Base-by-base conservation (phyloP, 23 red algal genomes). In the Gracilariopsis chorda region DNA sequence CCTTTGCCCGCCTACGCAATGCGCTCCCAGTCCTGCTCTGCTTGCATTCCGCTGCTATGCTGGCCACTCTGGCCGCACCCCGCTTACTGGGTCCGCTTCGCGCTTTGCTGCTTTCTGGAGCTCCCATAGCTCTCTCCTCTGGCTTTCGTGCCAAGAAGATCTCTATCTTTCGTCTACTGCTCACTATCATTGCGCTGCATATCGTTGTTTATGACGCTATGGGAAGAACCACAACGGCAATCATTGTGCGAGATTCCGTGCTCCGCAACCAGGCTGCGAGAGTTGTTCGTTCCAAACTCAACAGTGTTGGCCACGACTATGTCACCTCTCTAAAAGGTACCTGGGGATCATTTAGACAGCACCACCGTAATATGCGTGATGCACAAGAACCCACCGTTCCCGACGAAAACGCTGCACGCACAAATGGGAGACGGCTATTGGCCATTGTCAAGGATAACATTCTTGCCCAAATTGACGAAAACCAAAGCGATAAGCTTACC, bases 21-120 rank as follows among this genome's bases (percentile, higher is more conserved):
- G 37, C 47, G 30, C 32, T 73, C 2, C 67, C 67, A 24, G 39
- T 73, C 47, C 20, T 73, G 37, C 39, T 42, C 12, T 46, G 2
- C 40, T 25, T 80, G 29, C 52, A 80, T 24, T 17, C 52, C 20
- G 29, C 48, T 12, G 76, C 76, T 39, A 20, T 80, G 13, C 76
- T 80, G 6, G 51, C 76, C 20, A 34, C 76, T 2, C 39, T 59
- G 48, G 29, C 40, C 17, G 76, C 76, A 3, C 34, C 35, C 33
- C 76, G 76, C 19, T 80, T 57, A 34, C 35, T 80, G 5, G 76
- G 76, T 34, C 76, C 76, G 13, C 48, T 80, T 59, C 48, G 76
- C 48, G 48, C 39, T 21, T 42, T 80, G 19, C 20, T 80, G 48
- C 45, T 48, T 34, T 80, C 52, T 3, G 76, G 48, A 10, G 76